Evolutionary conservation across 2,329 filamentous ascomycete species (phyloP), one percentile per base, ranked within the genome.

Genomic region (Phialophora verrucosa): DNA sequence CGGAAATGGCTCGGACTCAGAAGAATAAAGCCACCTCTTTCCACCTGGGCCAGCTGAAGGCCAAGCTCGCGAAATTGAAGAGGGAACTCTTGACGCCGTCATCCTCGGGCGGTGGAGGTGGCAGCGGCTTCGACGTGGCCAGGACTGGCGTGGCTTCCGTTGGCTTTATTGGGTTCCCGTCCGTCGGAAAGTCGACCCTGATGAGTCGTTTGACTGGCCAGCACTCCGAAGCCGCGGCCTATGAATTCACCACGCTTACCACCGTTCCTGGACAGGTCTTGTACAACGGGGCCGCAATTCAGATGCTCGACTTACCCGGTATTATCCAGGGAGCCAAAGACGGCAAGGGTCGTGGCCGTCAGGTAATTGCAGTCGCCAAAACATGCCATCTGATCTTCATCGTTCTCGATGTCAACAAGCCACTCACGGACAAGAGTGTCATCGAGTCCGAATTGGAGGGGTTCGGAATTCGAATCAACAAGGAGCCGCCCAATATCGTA

Each of bases 281-380:
- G 73, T 98, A 98, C 82, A 98, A 99, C 76, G 95, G 94, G 66
- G 95, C 95, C 56, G 96, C 96, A 75, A 90, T 99, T 74, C 95
- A 99, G 80, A 98, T 99, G 82, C 91, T 99, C 70, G 95, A 99
- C 85, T 84, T 99, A 76, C 95, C 95, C 1, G 95, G 95, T 88
- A 99, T 99, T 75, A 99, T 99, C 73, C 92, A 98, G 80, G 95
- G 95, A 76, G 95, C 95, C 73, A 98, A 99, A 81, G 95, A 99
- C 78, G 95, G 95, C 71, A 96, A 97, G 77, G 95, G 95, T 83
- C 89, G 95, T 84, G 95, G 95, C 85, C 89, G 94, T 74, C 95
- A 99, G 82, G 95, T 99, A 76, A 99, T 99, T 83, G 95, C 95
- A 8, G 95, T 99, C 57, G 94, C 95, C 67, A 99, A 99, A 84